A percentile compares a stretch with the other conserved stretches of the same genome.
Evolutionary conservation across 805 yeast species (phyloP).

Genomic region (Candida nonsorbophila): DNA sequence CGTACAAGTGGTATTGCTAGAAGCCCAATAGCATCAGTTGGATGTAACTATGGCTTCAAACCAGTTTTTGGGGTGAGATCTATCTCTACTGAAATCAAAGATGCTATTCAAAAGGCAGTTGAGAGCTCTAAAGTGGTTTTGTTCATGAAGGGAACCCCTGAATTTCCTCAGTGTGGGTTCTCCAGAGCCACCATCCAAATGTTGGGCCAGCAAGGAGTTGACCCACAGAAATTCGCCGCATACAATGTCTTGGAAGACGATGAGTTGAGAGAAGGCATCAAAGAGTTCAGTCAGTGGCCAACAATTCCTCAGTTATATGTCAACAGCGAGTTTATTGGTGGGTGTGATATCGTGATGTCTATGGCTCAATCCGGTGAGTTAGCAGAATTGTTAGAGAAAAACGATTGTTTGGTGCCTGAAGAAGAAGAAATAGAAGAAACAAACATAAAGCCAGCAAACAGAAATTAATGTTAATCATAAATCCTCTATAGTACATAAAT

Average conservation of each 20-base stretch:
- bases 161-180: constrained; percentile 96
- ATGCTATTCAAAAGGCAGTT: constrained; percentile 84
- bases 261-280: constrained; percentile 90
- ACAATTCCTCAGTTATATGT: constrained; percentile 96
- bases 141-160: constrained; percentile 98
- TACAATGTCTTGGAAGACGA: constrained; percentile 93
- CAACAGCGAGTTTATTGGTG: constrained; percentile 89
- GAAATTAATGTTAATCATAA: constrained; percentile 13
- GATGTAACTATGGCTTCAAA: no score
- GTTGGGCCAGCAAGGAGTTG: constrained; percentile 94
- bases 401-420: constrained; percentile 74
- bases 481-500: constrained; percentile 3
- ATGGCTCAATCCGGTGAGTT: constrained; percentile 94
- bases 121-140: constrained; percentile 88
- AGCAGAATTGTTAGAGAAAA: constrained; percentile 73
- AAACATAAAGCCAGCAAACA: constrained; percentile 31
- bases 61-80: no score
- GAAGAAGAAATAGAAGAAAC: constrained; percentile 45
- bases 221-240: constrained; percentile 94
- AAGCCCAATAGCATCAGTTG: no score
- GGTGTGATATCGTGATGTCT: constrained; percentile 89
- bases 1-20: no score
- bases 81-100: constrained; percentile 70
- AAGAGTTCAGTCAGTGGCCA: constrained; percentile 96
- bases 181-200: constrained; percentile 92